Evolutionary conservation across 2,329 filamentous ascomycete genomes (phyloP).

Genomic region (Paraconiothyrium brasiliense): DNA sequence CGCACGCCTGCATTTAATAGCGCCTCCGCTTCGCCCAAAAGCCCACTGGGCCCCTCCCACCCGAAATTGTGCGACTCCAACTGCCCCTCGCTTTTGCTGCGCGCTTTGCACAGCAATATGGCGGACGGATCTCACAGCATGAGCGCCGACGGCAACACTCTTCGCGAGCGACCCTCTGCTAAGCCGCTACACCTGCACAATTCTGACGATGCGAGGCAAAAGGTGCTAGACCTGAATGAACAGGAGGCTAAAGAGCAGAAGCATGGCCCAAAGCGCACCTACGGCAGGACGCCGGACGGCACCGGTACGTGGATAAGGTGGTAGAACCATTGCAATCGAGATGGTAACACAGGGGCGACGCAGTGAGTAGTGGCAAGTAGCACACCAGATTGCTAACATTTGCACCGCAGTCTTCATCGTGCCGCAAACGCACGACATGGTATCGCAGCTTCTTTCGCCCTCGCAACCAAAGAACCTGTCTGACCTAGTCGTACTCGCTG

Average conservation of each 20-base stretch:
- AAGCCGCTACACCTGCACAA: conserved; percentile 41
- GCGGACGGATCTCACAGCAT: conserved; percentile 29
- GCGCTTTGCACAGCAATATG: conserved; percentile 33
- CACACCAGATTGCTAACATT: conserved; percentile 28
- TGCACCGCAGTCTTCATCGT: conserved; percentile 82
- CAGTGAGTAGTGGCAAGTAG: conserved; percentile 14
- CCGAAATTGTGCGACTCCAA: conserved; percentile 25
- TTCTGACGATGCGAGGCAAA: conserved; percentile 54
- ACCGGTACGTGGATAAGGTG: conserved; percentile 71
- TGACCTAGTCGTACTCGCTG: conserved; percentile 79
- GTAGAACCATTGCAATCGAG: neutral
- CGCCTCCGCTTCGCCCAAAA: conserved; percentile 34
- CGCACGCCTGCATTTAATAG: conserved; percentile 39
- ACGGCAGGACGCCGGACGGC: conserved; percentile 88
- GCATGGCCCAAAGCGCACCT: conserved; percentile 75
- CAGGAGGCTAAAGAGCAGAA: conserved; percentile 58
- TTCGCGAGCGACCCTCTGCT: conserved; percentile 41
- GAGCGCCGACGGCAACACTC: conserved; percentile 40
- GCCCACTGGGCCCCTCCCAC: conserved; percentile 23
- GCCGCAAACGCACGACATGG: conserved; percentile 97
- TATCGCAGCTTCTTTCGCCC: conserved; percentile 93
- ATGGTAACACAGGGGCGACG: neutral
- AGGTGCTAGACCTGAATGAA: conserved; percentile 61
- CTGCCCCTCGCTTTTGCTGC: conserved; percentile 25
- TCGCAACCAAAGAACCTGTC: conserved; percentile 95